phyloP scores from a whole-genome alignment of 306 rosid genomes.

The Cicer arietinum region DNA sequence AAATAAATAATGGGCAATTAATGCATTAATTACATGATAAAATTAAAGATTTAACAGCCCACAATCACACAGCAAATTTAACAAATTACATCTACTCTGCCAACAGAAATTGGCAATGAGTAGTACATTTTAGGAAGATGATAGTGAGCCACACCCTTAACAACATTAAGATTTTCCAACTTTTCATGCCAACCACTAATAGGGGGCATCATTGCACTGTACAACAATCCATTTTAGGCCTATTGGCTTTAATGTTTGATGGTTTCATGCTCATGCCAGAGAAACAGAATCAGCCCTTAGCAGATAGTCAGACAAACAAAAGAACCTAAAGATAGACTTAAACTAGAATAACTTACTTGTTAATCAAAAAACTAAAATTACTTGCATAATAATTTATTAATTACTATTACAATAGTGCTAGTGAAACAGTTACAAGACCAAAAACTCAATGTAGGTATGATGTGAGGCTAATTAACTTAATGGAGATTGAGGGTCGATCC shows the following conservation, averaged over 20 bases:
- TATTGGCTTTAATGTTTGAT: neutral
- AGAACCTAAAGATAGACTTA: constrained; percentile 32
- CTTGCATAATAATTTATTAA: constrained; percentile 40
- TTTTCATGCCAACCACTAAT: constrained; percentile 50
- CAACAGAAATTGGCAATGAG: no score
- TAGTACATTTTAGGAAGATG: no score
- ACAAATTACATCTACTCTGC: constrained; percentile 36
- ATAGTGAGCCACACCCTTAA: no score
- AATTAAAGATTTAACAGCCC: constrained; percentile 29
- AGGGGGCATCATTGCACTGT: neutral
- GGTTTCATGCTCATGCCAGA: constrained; percentile 25
- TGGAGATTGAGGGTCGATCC: no score
- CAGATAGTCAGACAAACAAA: constrained; percentile 15
- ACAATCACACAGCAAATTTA: constrained; percentile 41
- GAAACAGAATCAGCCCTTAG: constrained; percentile 25
- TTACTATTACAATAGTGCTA: constrained; percentile 39
- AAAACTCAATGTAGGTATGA: constrained; percentile 47
- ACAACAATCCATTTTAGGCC: neutral
- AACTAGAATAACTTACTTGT: neutral
- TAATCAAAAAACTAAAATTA: neutral
- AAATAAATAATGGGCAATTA: constrained; percentile 34
- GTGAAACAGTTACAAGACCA: constrained; percentile 43
- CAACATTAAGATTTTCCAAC: constrained; percentile 24
- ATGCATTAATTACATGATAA: constrained; percentile 32
- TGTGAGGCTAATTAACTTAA: constrained; percentile 41